These are phyloP conservation scores for Neoascochyta sp. DNA, from an alignment of 2,329 filamentous ascomycete species.

Conservation along the genomic window DNA sequence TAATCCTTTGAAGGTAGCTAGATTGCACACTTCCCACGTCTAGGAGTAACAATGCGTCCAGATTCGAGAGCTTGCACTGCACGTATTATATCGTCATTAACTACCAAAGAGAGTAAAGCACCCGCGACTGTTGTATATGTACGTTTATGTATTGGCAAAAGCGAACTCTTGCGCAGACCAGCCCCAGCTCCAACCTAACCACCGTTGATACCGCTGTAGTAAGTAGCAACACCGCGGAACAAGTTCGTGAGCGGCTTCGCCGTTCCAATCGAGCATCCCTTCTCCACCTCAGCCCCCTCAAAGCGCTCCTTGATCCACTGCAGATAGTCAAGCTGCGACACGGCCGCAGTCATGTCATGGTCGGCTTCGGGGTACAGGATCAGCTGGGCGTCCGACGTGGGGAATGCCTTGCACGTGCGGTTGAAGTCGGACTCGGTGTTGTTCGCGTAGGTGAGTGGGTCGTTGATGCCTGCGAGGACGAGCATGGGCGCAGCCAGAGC, in stretches of 20 bases:
- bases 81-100: no score
- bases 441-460: slow-evolving; percentile 14
- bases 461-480: slow-evolving; percentile 13
- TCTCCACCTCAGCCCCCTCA: slow-evolving; percentile 6
- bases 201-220: slow-evolving; percentile 2
- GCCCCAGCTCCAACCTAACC: no score
- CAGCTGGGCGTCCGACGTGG: slow-evolving; percentile 9
- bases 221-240: slow-evolving; percentile 6
- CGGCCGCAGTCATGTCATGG: slow-evolving; percentile 12
- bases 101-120: no score
- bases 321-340: slow-evolving; percentile 9
- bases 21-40: no score
- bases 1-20: no score
- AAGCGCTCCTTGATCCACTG: slow-evolving; percentile 14
- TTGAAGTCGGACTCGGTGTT: slow-evolving; percentile 20
- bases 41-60: no score
- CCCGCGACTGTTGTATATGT: no score
- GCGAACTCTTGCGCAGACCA: no score
- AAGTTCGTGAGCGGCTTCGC: slow-evolving; percentile 6
- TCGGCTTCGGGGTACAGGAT: slow-evolving; percentile 14
- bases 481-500: slow-evolving; percentile 21
- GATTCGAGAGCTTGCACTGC: no score
- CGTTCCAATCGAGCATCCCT: slow-evolving; percentile 7
- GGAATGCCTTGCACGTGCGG: slow-evolving; percentile 13
- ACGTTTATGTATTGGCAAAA: no score